These are phyloP conservation scores for Raphanus raphanistrum DNA, from an alignment of 345 rosid genomes.

Conservation along the genomic window DNA sequence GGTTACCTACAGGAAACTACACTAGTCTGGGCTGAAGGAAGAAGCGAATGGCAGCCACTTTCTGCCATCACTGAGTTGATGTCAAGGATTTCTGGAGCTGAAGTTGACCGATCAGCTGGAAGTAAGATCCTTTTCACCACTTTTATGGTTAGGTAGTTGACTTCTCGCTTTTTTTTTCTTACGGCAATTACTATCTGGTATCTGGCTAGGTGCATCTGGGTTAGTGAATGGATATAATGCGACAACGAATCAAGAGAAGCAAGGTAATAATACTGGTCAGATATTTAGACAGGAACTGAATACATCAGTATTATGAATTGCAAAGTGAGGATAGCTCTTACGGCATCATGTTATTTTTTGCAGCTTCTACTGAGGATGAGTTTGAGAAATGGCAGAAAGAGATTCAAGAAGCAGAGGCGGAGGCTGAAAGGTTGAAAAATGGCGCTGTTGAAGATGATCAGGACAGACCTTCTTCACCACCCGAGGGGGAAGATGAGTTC, in stretches of 20 bases:
- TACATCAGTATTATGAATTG: background rate
- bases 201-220: slow-evolving; percentile 25
- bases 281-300: background rate
- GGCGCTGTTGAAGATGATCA: slow-evolving; percentile 48
- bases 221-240: slow-evolving; percentile 27
- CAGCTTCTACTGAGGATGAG: slow-evolving; percentile 68
- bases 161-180: background rate
- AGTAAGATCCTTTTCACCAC: slow-evolving; percentile 40
- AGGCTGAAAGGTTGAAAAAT: slow-evolving; percentile 53
- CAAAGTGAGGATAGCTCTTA: slow-evolving; percentile 29
- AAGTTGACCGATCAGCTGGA: slow-evolving; percentile 33
- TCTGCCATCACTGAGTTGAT: slow-evolving; percentile 66
- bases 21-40: slow-evolving; percentile 83
- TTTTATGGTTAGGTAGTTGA: background rate
- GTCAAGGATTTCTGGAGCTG: slow-evolving; percentile 48
- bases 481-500: slow-evolving; percentile 92
- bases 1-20: slow-evolving; percentile 74
- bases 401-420: slow-evolving; percentile 69
- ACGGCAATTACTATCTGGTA: slow-evolving; percentile 17
- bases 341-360: slow-evolving; percentile 29
- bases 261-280: slow-evolving; percentile 19
- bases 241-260: slow-evolving; percentile 30
- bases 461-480: slow-evolving; percentile 57
- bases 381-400: slow-evolving; percentile 91
- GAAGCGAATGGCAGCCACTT: slow-evolving; percentile 81